Evolutionary conservation across 2,329 filamentous ascomycete genomes (phyloP), one percentile per base, ranked within the genome.

Genomic region (Tolypocladium paradoxum): DNA sequence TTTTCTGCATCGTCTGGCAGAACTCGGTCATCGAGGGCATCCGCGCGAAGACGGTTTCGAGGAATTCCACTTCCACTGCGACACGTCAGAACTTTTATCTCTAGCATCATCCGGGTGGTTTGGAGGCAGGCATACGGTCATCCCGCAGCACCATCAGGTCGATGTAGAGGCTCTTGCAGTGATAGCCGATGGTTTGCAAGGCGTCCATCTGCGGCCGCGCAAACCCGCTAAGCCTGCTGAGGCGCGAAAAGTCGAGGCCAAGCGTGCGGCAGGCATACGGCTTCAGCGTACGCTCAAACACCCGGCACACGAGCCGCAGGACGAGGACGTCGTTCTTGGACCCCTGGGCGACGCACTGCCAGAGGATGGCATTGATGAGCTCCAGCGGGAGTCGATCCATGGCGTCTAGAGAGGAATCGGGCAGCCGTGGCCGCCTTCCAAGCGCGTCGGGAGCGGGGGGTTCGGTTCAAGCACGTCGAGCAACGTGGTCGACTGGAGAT

Each of bases 81-180:
- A 34, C 14, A 11, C 6, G 54, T 61, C 37, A 64, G 57, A 20
- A 47, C 35, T n/a, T 20, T 12, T 27, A 9, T 40, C 4, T 12
- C 8, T 14, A 35, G 16, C 9, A 47, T 45, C 24, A 4, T 16
- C 14, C 24, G 40, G 24, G 3, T 11, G 48, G 58, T 46, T 31
- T 20, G 8, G 37, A 57, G 71, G 57, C 20, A 48, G 18, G 27
- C 36, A 27, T 65, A 78, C 76, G 61, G 51, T 78, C 74, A 59
- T 79, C 76, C 57, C 76, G 71, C 37, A 79, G 62, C 18, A 78
- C 69, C 73, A 76, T 78, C 61, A 79, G 64, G 59, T 80, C 76
- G 48, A 79, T 67, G 54, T 74, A 76, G 5, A 80, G 59, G 33
- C 74, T 72, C 57, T 72, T 72, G 67, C 74, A 76, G n/a, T 75